Percentiles rank a stretch among this genome's conserved stretches.
These are phyloP conservation scores for Polymyxa betae DNA, from an alignment of 208 protist species.

Conservation along the genomic window DNA sequence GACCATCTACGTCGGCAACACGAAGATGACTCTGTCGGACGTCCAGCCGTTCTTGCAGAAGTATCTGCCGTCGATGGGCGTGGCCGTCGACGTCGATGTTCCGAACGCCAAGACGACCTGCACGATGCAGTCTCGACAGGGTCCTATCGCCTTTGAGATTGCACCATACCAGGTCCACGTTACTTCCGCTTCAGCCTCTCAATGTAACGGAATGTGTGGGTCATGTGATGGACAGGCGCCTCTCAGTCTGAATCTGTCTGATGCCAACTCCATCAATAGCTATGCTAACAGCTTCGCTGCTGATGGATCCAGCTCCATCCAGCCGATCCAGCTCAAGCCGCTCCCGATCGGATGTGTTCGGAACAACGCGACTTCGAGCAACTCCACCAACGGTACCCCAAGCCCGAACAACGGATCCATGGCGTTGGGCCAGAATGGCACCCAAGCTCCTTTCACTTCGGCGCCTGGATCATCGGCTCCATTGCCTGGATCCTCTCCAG, in stretches of 20 bases:
- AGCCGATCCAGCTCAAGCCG: neutral
- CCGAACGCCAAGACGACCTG: neutral
- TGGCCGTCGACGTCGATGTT: neutral
- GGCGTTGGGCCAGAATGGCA: too few relatives aligned
- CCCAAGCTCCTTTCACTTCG: too few relatives aligned
- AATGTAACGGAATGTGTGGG: neutral
- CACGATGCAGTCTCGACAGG: neutral
- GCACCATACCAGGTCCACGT: slow-evolving; percentile 2
- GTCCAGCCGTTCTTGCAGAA: neutral
- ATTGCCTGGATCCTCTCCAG: too few relatives aligned
- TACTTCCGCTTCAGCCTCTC: neutral
- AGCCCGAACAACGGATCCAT: too few relatives aligned
- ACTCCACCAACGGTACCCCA: too few relatives aligned
- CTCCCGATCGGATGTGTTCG: too few relatives aligned
- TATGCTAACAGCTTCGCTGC: neutral
- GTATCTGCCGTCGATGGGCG: neutral
- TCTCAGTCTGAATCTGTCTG: too few relatives aligned
- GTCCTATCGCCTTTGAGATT: neutral
- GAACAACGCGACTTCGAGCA: too few relatives aligned
- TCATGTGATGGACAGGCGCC: neutral
- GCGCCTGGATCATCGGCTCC: too few relatives aligned
- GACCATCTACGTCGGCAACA: neutral
- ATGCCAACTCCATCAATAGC: neutral
- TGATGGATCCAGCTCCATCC: neutral
- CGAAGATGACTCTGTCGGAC: slow-evolving; percentile 6